phyloP scores from a whole-genome alignment of 2,329 filamentous ascomycete species.

The Colletotrichum tropicicola region DNA sequence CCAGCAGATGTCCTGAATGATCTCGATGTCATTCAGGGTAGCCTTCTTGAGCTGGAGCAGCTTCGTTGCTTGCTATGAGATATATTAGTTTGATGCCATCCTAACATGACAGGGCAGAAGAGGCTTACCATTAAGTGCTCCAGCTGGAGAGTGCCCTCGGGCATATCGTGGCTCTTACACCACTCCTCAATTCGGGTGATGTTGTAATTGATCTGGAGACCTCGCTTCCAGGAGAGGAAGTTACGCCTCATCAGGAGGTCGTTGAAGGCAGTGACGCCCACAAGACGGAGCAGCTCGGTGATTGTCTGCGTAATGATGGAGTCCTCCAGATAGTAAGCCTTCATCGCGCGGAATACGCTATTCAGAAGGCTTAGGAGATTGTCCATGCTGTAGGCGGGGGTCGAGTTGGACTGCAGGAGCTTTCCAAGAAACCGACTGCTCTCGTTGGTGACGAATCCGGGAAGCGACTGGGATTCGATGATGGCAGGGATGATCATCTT shows the following conservation, averaged over 20 bases:
- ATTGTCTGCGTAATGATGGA: slow-evolving; percentile 95
- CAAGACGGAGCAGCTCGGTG: slow-evolving; percentile 89
- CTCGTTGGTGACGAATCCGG: slow-evolving; percentile 98
- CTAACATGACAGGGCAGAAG: slow-evolving; percentile 30
- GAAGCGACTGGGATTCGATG: slow-evolving; percentile 97
- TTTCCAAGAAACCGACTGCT: slow-evolving; percentile 98
- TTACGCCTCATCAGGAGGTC: slow-evolving; percentile 97
- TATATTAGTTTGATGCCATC: slow-evolving; percentile 31
- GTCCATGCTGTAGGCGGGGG: slow-evolving; percentile 99
- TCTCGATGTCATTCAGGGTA: slow-evolving; percentile 98
- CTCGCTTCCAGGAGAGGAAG: slow-evolving; percentile 99
- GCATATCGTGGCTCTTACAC: slow-evolving; percentile 99
- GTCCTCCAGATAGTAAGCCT: slow-evolving; percentile 96
- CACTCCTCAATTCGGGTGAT: slow-evolving; percentile 99
- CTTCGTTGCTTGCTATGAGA: slow-evolving; percentile 88
- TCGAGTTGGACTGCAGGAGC: slow-evolving; percentile 87
- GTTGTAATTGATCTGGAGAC: slow-evolving; percentile 99
- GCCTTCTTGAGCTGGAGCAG: slow-evolving; percentile 98
- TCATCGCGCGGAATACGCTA: slow-evolving; percentile 98
- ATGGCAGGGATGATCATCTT: slow-evolving; percentile 99
- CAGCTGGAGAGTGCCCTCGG: slow-evolving; percentile 94
- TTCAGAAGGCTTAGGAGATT: slow-evolving; percentile 95
- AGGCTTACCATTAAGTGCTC: slow-evolving; percentile 90
- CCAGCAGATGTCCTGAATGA: slow-evolving; percentile 99
- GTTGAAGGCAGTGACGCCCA: slow-evolving; percentile 98